Conservation (phyloP, 495 filamentous ascomycete genomes). For the Aspergillus ellipticus region DNA sequence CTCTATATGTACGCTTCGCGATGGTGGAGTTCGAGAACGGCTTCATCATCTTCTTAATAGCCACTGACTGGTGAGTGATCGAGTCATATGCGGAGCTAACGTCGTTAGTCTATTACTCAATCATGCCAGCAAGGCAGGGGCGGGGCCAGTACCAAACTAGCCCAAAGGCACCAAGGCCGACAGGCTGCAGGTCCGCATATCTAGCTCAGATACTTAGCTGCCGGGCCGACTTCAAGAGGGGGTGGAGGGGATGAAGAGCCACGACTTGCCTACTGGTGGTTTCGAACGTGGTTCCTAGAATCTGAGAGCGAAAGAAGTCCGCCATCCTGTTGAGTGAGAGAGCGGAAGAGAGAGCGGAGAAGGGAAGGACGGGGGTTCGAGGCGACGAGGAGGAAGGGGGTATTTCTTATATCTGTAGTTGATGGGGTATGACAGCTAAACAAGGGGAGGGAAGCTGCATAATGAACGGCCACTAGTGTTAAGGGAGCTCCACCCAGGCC, state of each 20-base stretch:
- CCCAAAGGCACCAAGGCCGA: conserved; percentile 97
- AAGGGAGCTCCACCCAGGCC: not conserved
- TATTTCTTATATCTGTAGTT: not conserved
- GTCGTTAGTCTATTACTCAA: not conserved
- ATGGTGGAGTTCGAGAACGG: conserved; percentile 95
- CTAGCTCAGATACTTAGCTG: conserved; percentile 42
- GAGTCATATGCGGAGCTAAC: conserved; percentile 90
- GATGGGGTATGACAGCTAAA: not conserved
- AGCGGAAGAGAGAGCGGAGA: not conserved
- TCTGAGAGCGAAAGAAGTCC: conserved; percentile 97
- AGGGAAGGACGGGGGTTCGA: not conserved
- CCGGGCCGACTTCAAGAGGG: not conserved
- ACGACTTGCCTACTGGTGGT: conserved; percentile 77
- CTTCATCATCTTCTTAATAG: conserved; percentile 99
- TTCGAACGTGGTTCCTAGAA: conserved; percentile 98
- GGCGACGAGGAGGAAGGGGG: not conserved
- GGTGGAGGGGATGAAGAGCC: not conserved
- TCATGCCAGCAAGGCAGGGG: conserved; percentile 2
- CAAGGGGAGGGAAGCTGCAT: not conserved
- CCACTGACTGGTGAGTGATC: conserved; percentile 88
- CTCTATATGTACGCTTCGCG: conserved; percentile 93
- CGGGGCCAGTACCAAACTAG: conserved; percentile 76
- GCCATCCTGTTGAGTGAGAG: conserved; percentile 1
- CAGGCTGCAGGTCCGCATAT: conserved; percentile 95
- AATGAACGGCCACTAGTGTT: conserved; percentile 4